Evolutionary conservation across 2,329 filamentous ascomycete species (phyloP).

Genomic region (Alternaria sp.): DNA sequence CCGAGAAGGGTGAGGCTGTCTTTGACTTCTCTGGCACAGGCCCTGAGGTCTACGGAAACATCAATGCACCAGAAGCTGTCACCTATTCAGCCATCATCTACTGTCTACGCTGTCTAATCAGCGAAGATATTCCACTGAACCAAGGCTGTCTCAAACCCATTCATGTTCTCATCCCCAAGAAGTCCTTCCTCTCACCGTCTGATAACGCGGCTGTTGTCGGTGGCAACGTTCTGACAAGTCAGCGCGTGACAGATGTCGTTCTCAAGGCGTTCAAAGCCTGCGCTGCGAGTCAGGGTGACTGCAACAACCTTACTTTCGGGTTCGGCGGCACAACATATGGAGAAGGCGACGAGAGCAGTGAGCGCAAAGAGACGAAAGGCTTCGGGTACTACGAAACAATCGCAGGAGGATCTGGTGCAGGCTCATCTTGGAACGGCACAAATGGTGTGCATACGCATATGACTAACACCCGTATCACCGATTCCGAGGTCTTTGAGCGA

Average conservation of each 20-base stretch:
- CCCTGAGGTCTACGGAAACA: slow-evolving; percentile 79
- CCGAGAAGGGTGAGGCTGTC: slow-evolving; percentile 74
- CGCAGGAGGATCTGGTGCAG: slow-evolving; percentile 77
- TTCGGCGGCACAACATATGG: slow-evolving; percentile 66
- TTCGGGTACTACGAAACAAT: slow-evolving; percentile 92
- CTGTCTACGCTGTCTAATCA: slow-evolving; percentile 80
- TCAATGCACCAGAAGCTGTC: slow-evolving; percentile 82
- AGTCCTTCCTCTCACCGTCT: slow-evolving; percentile 76
- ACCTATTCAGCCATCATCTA: slow-evolving; percentile 88
- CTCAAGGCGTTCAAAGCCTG: slow-evolving; percentile 81
- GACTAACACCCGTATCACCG: slow-evolving; percentile 86
- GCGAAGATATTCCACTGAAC: slow-evolving; percentile 83
- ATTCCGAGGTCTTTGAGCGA: slow-evolving; percentile 79
- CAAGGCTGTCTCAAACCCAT: slow-evolving; percentile 84
- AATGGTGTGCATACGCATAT: slow-evolving; percentile 83
- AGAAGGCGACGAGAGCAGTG: slow-evolving; percentile 18
- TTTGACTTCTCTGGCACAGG: slow-evolving; percentile 84
- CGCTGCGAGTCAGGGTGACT: slow-evolving; percentile 80
- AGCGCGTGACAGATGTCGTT: slow-evolving; percentile 84
- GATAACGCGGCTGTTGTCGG: slow-evolving; percentile 82
- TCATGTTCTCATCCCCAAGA: slow-evolving; percentile 74
- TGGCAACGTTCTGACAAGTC: slow-evolving; percentile 79
- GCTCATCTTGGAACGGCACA: slow-evolving; percentile 75
- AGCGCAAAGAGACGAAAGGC: slow-evolving; percentile 67
- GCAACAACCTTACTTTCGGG: slow-evolving; percentile 86